A percentile compares a stretch with the other conserved stretches of the same genome.
These are phyloP conservation scores for Aureobasidium sp. DNA, from an alignment of 2,329 filamentous ascomycete genomes.

Conservation along the genomic window DNA sequence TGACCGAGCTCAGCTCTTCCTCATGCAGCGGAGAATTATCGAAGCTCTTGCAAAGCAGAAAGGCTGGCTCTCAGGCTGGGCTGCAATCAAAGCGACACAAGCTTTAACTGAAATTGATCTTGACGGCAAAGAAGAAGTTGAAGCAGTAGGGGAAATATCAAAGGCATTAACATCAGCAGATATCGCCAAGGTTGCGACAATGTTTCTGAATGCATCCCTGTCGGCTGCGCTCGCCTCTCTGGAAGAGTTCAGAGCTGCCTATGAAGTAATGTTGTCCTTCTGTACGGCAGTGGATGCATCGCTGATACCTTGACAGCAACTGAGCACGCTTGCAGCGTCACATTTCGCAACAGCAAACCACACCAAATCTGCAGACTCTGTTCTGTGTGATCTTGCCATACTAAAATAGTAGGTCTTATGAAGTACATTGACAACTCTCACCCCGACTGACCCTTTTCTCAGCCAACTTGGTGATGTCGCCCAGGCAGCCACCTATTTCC, in stretches of 20 bases:
- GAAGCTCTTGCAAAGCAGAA: conserved; percentile 63
- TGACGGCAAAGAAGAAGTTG: conserved; percentile 20
- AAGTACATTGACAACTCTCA: not conserved
- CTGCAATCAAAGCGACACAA: conserved; percentile 25
- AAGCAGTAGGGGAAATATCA: not conserved
- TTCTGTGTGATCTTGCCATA: conserved; percentile 76
- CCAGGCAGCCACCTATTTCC: conserved; percentile 69
- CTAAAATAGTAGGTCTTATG: conserved; percentile 49
- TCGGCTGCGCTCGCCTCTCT: conserved; percentile 28
- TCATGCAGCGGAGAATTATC: conserved; percentile 71
- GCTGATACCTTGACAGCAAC: conserved; percentile 41
- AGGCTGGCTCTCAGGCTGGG: conserved; percentile 73
- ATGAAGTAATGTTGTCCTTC: conserved; percentile 28
- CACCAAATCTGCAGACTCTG: conserved; percentile 65
- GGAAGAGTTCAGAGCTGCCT: conserved; percentile 32
- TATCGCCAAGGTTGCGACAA: not conserved
- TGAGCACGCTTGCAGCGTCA: conserved; percentile 78
- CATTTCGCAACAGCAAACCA: conserved; percentile 77
- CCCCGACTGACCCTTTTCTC: not conserved
- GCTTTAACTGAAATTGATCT: conserved; percentile 32
- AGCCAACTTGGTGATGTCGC: conserved; percentile 60
- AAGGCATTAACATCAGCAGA: not conserved
- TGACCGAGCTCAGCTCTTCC: conserved; percentile 70
- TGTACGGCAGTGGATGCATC: too few species aligned
- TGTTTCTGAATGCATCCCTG: conserved; percentile 22